A percentile compares a stretch with the other conserved stretches of the same genome.
These are phyloP conservation scores for Thielaviopsis euricoi DNA, from an alignment of 2,329 filamentous ascomycete genomes.

Conservation along the genomic window DNA sequence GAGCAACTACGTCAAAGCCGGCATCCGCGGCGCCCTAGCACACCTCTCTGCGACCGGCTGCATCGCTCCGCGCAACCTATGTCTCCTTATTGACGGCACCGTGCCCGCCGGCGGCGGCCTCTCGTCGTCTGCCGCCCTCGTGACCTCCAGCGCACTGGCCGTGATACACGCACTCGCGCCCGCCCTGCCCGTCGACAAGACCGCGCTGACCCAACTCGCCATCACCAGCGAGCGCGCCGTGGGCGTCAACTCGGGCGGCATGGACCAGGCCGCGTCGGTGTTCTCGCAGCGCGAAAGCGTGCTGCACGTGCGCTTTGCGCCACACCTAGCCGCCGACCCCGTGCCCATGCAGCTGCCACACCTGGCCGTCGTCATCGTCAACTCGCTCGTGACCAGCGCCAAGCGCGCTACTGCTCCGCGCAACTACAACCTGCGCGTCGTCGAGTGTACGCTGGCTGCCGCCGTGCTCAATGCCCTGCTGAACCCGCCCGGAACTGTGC, in stretches of 20 bases:
- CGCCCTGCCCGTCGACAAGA: conserved; percentile 56
- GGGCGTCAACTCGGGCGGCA: conserved; percentile 91
- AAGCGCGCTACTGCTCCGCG: conserved; percentile 88
- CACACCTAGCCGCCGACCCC: conserved; percentile 56
- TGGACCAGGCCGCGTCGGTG: conserved; percentile 95
- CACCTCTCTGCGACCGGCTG: conserved; percentile 21
- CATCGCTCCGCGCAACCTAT: conserved; percentile 51
- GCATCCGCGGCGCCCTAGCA: conserved; percentile 64
- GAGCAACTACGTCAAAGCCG: conserved; percentile 97
- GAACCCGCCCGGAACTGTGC: conserved; percentile 39
- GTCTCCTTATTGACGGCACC: conserved; percentile 77
- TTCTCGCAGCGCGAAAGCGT: conserved; percentile 77
- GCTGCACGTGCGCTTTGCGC: conserved; percentile 79
- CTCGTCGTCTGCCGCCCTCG: conserved; percentile 86
- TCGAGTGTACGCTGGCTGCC: conserved; percentile 84
- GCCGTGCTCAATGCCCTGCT: conserved; percentile 41
- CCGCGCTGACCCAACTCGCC: conserved; percentile 76
- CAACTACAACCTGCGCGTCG: conserved; percentile 92
- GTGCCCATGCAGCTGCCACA: conserved; percentile 58
- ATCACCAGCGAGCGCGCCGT: conserved; percentile 90
- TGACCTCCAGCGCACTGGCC: conserved; percentile 75
- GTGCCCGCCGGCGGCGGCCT: conserved; percentile 86
- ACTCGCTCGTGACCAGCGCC: conserved; percentile 85
- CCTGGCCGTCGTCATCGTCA: conserved; percentile 77
- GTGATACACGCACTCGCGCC: conserved; percentile 77